Evolutionary conservation across 1,139 yeast species (phyloP).

Genomic region (Pichia cactophila): DNA sequence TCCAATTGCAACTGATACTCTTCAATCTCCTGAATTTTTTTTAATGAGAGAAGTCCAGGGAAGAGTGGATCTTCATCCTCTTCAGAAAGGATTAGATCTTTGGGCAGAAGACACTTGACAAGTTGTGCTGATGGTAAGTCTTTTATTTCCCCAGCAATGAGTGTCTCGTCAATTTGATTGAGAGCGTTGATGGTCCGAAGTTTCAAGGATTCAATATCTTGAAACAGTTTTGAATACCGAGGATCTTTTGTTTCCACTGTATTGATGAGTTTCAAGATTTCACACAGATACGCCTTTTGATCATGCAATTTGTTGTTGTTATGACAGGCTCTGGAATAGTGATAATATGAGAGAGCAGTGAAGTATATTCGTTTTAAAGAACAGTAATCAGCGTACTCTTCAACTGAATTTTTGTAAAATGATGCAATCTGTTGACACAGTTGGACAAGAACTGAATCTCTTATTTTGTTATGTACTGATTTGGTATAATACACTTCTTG

Average conservation of each 20-base stretch:
- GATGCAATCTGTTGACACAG: conserved; percentile 57
- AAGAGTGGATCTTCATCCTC: conserved; percentile 35
- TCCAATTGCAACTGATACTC: conserved; percentile 65
- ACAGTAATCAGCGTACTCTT: conserved; percentile 56
- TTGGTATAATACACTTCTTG: conserved; percentile 83
- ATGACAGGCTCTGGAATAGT: conserved; percentile 47
- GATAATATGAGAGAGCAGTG: conserved; percentile 58
- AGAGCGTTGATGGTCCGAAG: conserved; percentile 38
- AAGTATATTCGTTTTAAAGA: conserved; percentile 57
- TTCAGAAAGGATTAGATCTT: background rate
- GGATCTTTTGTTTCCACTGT: background rate
- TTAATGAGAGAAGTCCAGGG: conserved; percentile 54
- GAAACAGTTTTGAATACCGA: conserved; percentile 9
- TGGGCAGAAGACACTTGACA: conserved; percentile 44
- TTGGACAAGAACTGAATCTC: conserved; percentile 55
- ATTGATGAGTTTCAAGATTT: background rate
- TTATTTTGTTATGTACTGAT: conserved; percentile 50
- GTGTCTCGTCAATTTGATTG: conserved; percentile 64
- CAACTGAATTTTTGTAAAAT: conserved; percentile 43
- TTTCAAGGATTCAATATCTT: conserved; percentile 16
- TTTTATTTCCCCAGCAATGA: conserved; percentile 30
- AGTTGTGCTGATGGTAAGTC: conserved; percentile 44
- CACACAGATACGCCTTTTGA: background rate
- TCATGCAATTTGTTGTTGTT: conserved; percentile 37
- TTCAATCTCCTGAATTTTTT: conserved; percentile 57